Percentiles rank a stretch among this genome's conserved stretches.
Conservation (phyloP, 2,329 filamentous ascomycete genomes). For the Periconia sp. region DNA sequence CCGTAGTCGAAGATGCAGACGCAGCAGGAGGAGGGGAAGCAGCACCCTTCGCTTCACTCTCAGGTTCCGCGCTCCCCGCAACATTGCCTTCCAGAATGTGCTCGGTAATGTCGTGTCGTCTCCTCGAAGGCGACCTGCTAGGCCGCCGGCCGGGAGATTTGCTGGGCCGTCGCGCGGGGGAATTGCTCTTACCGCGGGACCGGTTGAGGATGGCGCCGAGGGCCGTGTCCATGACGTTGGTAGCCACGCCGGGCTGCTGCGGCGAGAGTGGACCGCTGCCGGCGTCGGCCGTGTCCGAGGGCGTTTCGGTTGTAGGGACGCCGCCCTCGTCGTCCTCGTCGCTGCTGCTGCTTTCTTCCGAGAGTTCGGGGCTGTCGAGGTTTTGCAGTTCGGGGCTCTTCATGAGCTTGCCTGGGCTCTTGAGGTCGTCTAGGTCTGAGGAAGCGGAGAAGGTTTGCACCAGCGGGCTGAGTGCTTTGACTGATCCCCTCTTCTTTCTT, state of each 20-base stretch:
- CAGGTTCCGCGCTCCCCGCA: neutral
- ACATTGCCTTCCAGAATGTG: neutral
- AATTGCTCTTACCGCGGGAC: neutral
- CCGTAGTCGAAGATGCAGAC: too few species aligned
- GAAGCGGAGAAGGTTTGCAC: conserved; percentile 29
- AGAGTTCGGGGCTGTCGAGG: conserved; percentile 43
- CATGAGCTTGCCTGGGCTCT: conserved; percentile 40
- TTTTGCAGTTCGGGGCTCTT: conserved; percentile 44
- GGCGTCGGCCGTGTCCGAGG: conserved; percentile 6
- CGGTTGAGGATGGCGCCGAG: neutral
- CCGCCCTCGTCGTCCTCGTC: conserved; percentile 37
- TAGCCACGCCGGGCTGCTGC: neutral
- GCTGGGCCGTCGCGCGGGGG: neutral
- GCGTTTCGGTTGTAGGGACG: conserved; percentile 3
- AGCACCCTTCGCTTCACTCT: neutral
- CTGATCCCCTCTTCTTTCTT: neutral
- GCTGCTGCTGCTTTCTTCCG: conserved; percentile 37
- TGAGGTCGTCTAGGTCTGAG: conserved; percentile 25
- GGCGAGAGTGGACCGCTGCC: neutral
- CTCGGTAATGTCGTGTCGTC: neutral
- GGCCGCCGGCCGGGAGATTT: neutral
- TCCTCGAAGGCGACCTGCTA: neutral
- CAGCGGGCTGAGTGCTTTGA: conserved; percentile 31
- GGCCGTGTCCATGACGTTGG: conserved; percentile 1
- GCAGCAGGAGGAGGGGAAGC: neutral